Evolutionary conservation across 2,329 filamentous ascomycete species (phyloP).

Genomic region (Ophiostoma himal-ulmi): DNA sequence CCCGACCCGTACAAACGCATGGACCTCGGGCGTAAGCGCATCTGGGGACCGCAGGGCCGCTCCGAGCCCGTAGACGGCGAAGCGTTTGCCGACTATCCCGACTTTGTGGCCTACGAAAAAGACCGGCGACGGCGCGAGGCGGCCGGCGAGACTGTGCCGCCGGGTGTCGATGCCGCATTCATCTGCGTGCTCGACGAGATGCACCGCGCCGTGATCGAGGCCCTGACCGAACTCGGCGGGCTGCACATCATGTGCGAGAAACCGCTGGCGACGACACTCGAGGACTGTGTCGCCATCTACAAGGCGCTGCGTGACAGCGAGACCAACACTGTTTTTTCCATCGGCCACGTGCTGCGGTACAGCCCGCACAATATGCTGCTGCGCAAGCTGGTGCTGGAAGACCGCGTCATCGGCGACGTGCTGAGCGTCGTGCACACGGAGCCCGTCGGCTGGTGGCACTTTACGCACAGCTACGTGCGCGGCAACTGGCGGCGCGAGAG

Average conservation of each 20-base stretch:
- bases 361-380: slow-evolving; percentile 87
- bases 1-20: slow-evolving; percentile 70
- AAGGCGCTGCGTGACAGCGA: slow-evolving; percentile 41
- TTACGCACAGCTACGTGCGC: slow-evolving; percentile 80
- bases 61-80: slow-evolving; percentile 52
- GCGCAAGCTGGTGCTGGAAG: slow-evolving; percentile 67
- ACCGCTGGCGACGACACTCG: slow-evolving; percentile 72
- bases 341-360: slow-evolving; percentile 90
- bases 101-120: slow-evolving; percentile 69
- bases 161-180: slow-evolving; percentile 57
- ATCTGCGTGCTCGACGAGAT: slow-evolving; percentile 77
- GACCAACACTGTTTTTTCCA: slow-evolving; percentile 62
- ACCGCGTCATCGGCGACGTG: slow-evolving; percentile 74
- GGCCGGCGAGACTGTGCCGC: slow-evolving; percentile 42
- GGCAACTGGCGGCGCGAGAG: slow-evolving; percentile 89
- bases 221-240: slow-evolving; percentile 58
- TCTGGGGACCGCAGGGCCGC: slow-evolving; percentile 53
- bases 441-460: slow-evolving; percentile 95
- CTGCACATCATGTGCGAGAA: slow-evolving; percentile 95
- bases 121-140: slow-evolving; percentile 48
- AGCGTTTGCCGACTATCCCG: slow-evolving; percentile 65
- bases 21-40: slow-evolving; percentile 62
- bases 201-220: slow-evolving; percentile 74
- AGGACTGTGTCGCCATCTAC: slow-evolving; percentile 73
- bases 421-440: slow-evolving; percentile 86